Percentiles rank a stretch among this genome's conserved stretches.
These are phyloP conservation scores for Cytospora chrysosperma DNA, from an alignment of 2,329 filamentous ascomycete genomes.

Conservation along the genomic window DNA sequence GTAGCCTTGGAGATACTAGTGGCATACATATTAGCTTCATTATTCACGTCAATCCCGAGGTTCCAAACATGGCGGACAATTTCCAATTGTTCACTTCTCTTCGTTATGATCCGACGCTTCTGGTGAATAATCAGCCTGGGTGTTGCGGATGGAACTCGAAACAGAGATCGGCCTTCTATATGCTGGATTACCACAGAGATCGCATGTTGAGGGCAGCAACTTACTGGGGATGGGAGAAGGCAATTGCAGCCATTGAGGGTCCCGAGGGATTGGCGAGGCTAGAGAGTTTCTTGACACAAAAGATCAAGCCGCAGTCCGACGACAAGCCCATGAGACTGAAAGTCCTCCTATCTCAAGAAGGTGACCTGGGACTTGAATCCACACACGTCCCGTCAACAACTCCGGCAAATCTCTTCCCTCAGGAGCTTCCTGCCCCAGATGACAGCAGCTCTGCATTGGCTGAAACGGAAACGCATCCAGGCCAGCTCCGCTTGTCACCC, in stretches of 20 bases:
- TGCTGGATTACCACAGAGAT: slow-evolving; percentile 75
- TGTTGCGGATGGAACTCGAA: slow-evolving; percentile 53
- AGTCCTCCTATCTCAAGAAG: slow-evolving; percentile 52
- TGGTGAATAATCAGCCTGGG: slow-evolving; percentile 36
- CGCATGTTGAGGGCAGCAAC: slow-evolving; percentile 66
- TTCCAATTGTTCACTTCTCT: slow-evolving; percentile 71
- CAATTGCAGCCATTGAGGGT: slow-evolving; percentile 45
- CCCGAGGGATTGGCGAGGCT: slow-evolving; percentile 45
- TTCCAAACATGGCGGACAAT: slow-evolving; percentile 37
- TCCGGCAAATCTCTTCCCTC: slow-evolving; percentile 57
- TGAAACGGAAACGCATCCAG: slow-evolving; percentile 7
- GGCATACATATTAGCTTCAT: neutral
- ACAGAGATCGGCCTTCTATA: slow-evolving; percentile 67
- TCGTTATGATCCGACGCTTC: slow-evolving; percentile 65
- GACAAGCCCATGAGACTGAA: slow-evolving; percentile 49
- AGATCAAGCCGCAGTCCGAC: slow-evolving; percentile 29
- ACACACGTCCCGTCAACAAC: slow-evolving; percentile 39
- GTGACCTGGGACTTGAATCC: slow-evolving; percentile 44
- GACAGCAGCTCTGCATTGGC: neutral
- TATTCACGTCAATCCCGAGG: too few relatives aligned
- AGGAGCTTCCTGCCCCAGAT: slow-evolving; percentile 48
- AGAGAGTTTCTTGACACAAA: slow-evolving; percentile 36
- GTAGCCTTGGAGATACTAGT: too few relatives aligned
- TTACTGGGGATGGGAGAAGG: slow-evolving; percentile 55
- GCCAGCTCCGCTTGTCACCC: slow-evolving; percentile 29